These are phyloP conservation scores for Ogataea methylovora DNA, from an alignment of 805 yeast species.

Conservation along the genomic window DNA sequence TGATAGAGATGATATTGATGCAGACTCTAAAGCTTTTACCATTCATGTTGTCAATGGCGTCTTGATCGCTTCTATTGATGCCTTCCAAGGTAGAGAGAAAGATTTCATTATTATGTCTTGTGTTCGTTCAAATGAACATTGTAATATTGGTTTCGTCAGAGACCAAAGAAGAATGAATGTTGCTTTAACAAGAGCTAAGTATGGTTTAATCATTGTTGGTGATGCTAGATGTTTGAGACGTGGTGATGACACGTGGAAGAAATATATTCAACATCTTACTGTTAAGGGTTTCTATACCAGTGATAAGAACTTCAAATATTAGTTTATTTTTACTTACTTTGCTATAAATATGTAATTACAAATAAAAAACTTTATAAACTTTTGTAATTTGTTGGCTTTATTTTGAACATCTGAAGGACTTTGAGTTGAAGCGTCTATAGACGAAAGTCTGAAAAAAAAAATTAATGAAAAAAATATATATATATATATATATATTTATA, in stretches of 20 bases:
- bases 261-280: conserved; percentile 35
- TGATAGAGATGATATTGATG: conserved; percentile 54
- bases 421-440: not conserved
- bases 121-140: conserved; percentile 60
- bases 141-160: conserved; percentile 72
- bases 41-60: conserved; percentile 39
- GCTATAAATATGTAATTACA: not conserved
- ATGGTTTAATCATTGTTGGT: conserved; percentile 73
- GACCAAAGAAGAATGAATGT: conserved; percentile 86
- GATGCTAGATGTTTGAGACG: conserved; percentile 40
- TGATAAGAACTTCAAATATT: conserved; percentile 4
- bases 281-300: conserved; percentile 24
- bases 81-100: conserved; percentile 55
- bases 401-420: not conserved
- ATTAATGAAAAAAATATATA: not conserved
- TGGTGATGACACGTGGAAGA: conserved; percentile 43
- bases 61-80: conserved; percentile 54
- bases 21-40: conserved; percentile 30
- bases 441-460: not conserved
- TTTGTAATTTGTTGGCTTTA: too few species aligned
- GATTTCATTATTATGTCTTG: conserved; percentile 44
- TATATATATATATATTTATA: too few species aligned
- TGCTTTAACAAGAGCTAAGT: conserved; percentile 82
- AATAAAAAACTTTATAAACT: too few species aligned
- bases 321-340: not conserved